A percentile compares a stretch with the other conserved stretches of the same genome.
phyloP scores from a whole-genome alignment of 306 rosid species.

The Inga oerstediana region DNA sequence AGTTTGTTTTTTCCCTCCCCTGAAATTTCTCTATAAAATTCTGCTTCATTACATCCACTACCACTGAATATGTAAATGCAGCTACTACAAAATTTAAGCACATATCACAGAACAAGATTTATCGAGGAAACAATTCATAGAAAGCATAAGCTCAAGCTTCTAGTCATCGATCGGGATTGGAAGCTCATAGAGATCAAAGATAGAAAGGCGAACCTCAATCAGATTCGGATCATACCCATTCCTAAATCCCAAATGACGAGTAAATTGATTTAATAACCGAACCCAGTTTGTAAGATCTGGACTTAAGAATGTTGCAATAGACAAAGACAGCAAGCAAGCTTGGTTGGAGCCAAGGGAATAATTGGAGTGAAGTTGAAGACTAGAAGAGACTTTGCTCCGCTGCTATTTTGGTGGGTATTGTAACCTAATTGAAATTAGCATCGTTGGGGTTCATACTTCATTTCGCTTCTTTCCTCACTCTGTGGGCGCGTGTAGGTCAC shows the following conservation, averaged over 20 bases:
- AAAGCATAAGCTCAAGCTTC: constrained; percentile 16
- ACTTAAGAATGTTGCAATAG: neutral
- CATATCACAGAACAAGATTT: constrained; percentile 29
- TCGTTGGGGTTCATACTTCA: neutral
- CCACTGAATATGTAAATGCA: constrained; percentile 20
- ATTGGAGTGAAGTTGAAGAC: constrained; percentile 7
- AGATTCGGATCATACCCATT: constrained; percentile 8
- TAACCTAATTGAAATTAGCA: neutral
- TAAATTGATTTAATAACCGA: neutral
- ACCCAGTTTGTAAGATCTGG: neutral
- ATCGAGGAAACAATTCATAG: neutral
- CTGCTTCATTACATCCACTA: constrained; percentile 9
- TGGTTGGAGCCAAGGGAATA: neutral
- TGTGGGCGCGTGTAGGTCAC: neutral
- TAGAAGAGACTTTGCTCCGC: neutral
- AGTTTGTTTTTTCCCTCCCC: neutral
- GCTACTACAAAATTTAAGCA: constrained; percentile 14
- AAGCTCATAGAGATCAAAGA: neutral
- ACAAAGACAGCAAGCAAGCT: neutral
- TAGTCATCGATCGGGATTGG: neutral
- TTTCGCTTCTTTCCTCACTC: neutral
- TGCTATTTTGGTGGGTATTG: constrained; percentile 1
- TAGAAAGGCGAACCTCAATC: constrained; percentile 43
- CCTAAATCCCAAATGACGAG: neutral
- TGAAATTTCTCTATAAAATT: constrained; percentile 7